phyloP scores from a whole-genome alignment of 768 basidiomycete genomes.

The Leccinum broughii region DNA sequence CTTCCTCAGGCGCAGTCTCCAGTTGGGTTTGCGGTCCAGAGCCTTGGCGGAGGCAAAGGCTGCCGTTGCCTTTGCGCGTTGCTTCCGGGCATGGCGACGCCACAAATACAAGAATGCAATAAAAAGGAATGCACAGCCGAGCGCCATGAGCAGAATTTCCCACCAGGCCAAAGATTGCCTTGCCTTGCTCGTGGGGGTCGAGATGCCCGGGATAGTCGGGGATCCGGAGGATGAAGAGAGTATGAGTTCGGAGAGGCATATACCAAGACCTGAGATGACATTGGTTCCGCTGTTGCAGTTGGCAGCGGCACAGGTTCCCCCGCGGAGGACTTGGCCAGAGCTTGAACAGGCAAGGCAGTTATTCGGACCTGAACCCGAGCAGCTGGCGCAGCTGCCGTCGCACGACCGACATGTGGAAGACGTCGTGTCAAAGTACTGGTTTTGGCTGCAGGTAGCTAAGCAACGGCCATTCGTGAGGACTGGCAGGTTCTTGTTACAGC shows the following conservation, averaged over 20 bases:
- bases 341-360: constrained; percentile 76
- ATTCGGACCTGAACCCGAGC: constrained; percentile 64
- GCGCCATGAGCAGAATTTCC: constrained; percentile 82
- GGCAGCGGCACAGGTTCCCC: constrained; percentile 63
- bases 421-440: constrained; percentile 70
- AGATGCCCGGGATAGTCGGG: constrained; percentile 52
- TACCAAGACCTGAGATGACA: constrained; percentile 69
- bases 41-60: constrained; percentile 62
- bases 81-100: constrained; percentile 68
- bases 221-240: constrained; percentile 46
- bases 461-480: constrained; percentile 77
- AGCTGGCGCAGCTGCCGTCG: constrained; percentile 77
- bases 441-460: constrained; percentile 71
- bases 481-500: constrained; percentile 65
- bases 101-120: constrained; percentile 64
- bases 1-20: constrained; percentile 57
- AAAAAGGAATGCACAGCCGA: constrained; percentile 80
- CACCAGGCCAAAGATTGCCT: constrained; percentile 64
- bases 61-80: constrained; percentile 65
- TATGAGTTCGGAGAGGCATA: constrained; percentile 76
- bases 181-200: constrained; percentile 45
- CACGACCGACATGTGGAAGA: constrained; percentile 68
- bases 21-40: constrained; percentile 46
- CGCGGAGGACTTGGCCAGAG: constrained; percentile 56
- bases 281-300: constrained; percentile 56